These are phyloP conservation scores for Fusarium citri DNA, from an alignment of 2,329 filamentous ascomycete species.

Conservation along the genomic window DNA sequence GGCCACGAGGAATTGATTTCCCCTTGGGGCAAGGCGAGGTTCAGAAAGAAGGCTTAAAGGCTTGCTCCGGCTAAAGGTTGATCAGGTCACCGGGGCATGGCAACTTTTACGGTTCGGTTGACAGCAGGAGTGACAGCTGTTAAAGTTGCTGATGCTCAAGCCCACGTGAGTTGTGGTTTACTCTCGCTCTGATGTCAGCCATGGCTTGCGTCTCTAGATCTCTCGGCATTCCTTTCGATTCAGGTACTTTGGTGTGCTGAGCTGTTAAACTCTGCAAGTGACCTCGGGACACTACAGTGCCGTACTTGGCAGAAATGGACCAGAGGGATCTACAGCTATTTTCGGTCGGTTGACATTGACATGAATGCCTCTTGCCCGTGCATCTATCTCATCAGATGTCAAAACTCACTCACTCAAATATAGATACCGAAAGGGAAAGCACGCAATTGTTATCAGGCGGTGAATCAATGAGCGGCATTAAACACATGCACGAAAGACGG, in stretches of 20 bases:
- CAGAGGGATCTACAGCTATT: slow-evolving; percentile 13
- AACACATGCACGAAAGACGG: slow-evolving; percentile 33
- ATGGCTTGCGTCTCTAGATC: slow-evolving; percentile 27
- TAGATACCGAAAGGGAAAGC: neutral
- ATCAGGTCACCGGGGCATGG: slow-evolving; percentile 30
- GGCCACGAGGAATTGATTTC: slow-evolving; percentile 29
- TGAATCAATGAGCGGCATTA: slow-evolving; percentile 31
- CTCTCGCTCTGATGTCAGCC: slow-evolving; percentile 33
- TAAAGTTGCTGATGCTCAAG: slow-evolving; percentile 5
- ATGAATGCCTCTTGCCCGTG: slow-evolving; percentile 1
- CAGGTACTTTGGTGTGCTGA: slow-evolving; percentile 21
- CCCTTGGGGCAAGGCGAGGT: slow-evolving; percentile 11
- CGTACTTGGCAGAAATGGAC: slow-evolving; percentile 5
- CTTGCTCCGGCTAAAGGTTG: slow-evolving; percentile 32
- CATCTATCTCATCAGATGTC: slow-evolving; percentile 2
- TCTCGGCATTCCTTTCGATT: slow-evolving; percentile 39
- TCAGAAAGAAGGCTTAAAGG: slow-evolving; percentile 2
- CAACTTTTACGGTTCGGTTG: slow-evolving; percentile 10
- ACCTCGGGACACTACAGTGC: slow-evolving; percentile 6
- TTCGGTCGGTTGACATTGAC: slow-evolving; percentile 3
- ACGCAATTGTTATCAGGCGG: slow-evolving; percentile 20
- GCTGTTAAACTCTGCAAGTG: slow-evolving; percentile 14
- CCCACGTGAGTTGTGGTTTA: slow-evolving; percentile 19
- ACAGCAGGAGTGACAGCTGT: slow-evolving; percentile 2
- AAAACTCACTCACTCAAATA: neutral